Percentiles rank a stretch among this genome's conserved stretches.
Conservation (phyloP, 257 asterid species). For the Solanum sejunctum region DNA sequence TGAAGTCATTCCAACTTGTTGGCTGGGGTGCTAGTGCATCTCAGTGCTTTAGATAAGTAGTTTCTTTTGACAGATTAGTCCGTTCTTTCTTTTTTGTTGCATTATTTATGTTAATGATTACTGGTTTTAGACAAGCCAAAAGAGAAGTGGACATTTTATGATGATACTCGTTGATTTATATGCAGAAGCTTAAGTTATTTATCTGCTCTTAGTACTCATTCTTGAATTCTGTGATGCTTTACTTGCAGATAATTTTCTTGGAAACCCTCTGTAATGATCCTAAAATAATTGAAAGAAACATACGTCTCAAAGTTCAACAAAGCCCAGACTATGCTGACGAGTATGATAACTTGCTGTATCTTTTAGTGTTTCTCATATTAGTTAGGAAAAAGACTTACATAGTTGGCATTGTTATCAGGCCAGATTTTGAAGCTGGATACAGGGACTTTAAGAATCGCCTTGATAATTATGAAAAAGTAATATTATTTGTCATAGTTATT, state of each 20-base stretch:
- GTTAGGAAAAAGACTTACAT: not conserved
- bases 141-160: not conserved
- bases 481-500: conserved; percentile 14
- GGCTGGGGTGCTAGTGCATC: not conserved
- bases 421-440: conserved; percentile 98
- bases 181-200: not conserved
- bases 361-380: conserved; percentile 1
- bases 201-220: not conserved
- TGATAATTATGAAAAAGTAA: conserved; percentile 88
- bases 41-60: not conserved
- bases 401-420: conserved; percentile 44
- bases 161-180: not conserved
- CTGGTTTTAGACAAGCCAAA: not conserved
- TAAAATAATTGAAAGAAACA: conserved; percentile 82
- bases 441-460: conserved; percentile 82
- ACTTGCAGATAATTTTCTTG: conserved; percentile 71
- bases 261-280: conserved; percentile 91
- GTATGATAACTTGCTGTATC: conserved; percentile 32
- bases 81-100: not conserved
- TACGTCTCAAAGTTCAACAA: conserved; percentile 99
- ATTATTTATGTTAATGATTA: not conserved
- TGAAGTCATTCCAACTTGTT: not conserved
- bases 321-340: conserved; percentile 99
- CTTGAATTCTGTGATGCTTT: conserved; percentile 1
- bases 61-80: not conserved